phyloP scores from a whole-genome alignment of 2,329 filamentous ascomycete genomes.

The Thyridium curvatum region DNA sequence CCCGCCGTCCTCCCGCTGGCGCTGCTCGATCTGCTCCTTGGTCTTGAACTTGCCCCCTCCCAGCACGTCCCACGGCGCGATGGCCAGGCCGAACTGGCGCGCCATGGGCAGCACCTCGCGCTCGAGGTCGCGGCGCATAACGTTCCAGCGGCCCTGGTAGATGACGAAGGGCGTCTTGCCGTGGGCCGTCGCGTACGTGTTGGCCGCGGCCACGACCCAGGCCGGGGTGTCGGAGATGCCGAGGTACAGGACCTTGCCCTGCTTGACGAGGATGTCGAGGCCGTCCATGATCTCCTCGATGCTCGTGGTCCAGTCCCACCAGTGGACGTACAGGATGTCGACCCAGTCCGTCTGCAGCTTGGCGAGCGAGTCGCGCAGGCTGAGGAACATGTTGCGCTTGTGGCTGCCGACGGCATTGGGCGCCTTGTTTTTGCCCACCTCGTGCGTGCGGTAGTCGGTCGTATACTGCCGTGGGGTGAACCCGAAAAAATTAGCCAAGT shows the following conservation, averaged over 20 bases:
- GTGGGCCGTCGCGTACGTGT: slow-evolving; percentile 26
- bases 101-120: slow-evolving; percentile 36
- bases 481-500: too few species aligned
- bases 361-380: slow-evolving; percentile 32
- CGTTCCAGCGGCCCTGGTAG: slow-evolving; percentile 33
- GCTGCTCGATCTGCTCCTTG: slow-evolving; percentile 21
- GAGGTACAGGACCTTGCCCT: slow-evolving; percentile 34
- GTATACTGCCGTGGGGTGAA: slow-evolving; percentile 21
- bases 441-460: slow-evolving; percentile 33
- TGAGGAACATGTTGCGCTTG: slow-evolving; percentile 31
- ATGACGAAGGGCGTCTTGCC: slow-evolving; percentile 28
- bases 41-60: slow-evolving; percentile 46
- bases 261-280: slow-evolving; percentile 31
- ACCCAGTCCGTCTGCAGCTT: slow-evolving; percentile 39
- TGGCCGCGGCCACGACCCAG: slow-evolving; percentile 30
- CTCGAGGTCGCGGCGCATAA: slow-evolving; percentile 23
- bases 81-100: slow-evolving; percentile 37
- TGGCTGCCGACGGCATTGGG: slow-evolving; percentile 38
- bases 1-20: slow-evolving; percentile 25
- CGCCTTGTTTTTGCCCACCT: slow-evolving; percentile 26
- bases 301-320: slow-evolving; percentile 34
- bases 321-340: slow-evolving; percentile 38
- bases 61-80: slow-evolving; percentile 55
- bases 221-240: slow-evolving; percentile 32
- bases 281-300: slow-evolving; percentile 36